Evolutionary conservation across 257 asterid species (phyloP).

Genomic region (Misopates orontium): DNA sequence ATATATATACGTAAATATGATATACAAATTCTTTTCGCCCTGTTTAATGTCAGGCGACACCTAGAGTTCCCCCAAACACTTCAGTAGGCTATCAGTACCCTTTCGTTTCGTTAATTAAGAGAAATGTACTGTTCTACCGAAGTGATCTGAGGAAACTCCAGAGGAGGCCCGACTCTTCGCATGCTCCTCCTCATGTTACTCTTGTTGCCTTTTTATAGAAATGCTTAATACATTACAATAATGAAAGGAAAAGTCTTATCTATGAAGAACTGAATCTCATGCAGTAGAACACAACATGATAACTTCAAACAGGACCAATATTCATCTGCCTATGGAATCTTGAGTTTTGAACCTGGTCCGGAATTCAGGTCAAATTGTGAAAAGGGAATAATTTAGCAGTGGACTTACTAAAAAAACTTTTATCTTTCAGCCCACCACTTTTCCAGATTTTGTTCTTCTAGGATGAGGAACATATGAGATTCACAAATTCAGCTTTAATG

Average conservation of each 20-base stretch:
- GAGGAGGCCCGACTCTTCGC: slow-evolving; percentile 37
- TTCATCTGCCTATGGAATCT: no score
- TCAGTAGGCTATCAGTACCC: slow-evolving; percentile 32
- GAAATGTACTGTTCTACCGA: slow-evolving; percentile 32
- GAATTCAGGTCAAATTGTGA: neutral
- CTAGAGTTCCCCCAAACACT: slow-evolving; percentile 84
- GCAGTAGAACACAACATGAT: no score
- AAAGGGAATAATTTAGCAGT: neutral
- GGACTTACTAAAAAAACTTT: neutral
- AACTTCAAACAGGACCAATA: no score
- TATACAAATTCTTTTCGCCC: no score
- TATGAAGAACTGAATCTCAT: neutral
- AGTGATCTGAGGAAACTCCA: slow-evolving; percentile 52
- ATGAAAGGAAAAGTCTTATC: neutral
- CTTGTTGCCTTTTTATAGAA: slow-evolving; percentile 7
- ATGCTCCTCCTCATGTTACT: neutral
- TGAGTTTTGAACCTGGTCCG: slow-evolving; percentile 9
- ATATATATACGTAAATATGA: no score
- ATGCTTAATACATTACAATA: no score
- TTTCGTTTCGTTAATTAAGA: no score
- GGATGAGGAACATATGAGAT: neutral
- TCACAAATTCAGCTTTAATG: no score
- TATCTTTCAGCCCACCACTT: neutral
- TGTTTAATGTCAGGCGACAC: slow-evolving; percentile 32
- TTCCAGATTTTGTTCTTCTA: neutral